phyloP scores from a whole-genome alignment of 495 filamentous ascomycete genomes.

The Hyphodiscus hymeniophilus region DNA sequence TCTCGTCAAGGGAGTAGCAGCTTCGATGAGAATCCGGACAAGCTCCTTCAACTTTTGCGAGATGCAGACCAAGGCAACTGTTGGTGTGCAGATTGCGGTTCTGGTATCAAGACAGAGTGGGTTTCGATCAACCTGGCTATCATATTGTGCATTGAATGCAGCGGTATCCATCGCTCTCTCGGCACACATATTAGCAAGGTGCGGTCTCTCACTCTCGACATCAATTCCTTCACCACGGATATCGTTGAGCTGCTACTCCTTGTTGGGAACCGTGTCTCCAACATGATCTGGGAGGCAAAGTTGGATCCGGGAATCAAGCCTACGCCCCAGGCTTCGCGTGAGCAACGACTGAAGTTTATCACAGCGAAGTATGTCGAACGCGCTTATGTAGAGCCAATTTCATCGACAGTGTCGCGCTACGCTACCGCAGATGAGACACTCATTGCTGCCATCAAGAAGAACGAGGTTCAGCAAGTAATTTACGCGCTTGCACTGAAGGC shows the following conservation, averaged over 20 bases:
- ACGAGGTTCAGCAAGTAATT: slow-evolving; percentile 84
- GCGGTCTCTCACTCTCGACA: slow-evolving; percentile 89
- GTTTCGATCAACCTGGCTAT: slow-evolving; percentile 97
- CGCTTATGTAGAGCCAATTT: slow-evolving; percentile 71
- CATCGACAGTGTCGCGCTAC: slow-evolving; percentile 66
- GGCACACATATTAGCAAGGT: slow-evolving; percentile 98
- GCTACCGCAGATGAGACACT: slow-evolving; percentile 80
- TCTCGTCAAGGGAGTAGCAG: slow-evolving; percentile 55
- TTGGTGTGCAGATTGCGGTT: slow-evolving; percentile 93
- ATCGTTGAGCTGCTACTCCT: slow-evolving; percentile 90
- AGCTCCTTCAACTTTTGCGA: slow-evolving; percentile 76
- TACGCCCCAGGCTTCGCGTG: slow-evolving; percentile 64
- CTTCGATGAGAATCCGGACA: slow-evolving; percentile 76
- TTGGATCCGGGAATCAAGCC: slow-evolving; percentile 68
- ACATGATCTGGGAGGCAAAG: slow-evolving; percentile 92
- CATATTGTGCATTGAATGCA: slow-evolving; percentile 96
- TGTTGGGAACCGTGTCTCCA: slow-evolving; percentile 88
- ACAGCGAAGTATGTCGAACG: slow-evolving; percentile 88
- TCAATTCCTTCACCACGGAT: slow-evolving; percentile 89
- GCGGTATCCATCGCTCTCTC: slow-evolving; percentile 92
- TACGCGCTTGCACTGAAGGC: slow-evolving; percentile 83
- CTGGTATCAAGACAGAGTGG: slow-evolving; percentile 90
- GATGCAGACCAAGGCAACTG: slow-evolving; percentile 89
- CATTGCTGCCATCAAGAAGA: slow-evolving; percentile 87
- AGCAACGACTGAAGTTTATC: slow-evolving; percentile 87